Conservation (phyloP, 2,329 filamentous ascomycete species). For the Diatrype stigma region DNA sequence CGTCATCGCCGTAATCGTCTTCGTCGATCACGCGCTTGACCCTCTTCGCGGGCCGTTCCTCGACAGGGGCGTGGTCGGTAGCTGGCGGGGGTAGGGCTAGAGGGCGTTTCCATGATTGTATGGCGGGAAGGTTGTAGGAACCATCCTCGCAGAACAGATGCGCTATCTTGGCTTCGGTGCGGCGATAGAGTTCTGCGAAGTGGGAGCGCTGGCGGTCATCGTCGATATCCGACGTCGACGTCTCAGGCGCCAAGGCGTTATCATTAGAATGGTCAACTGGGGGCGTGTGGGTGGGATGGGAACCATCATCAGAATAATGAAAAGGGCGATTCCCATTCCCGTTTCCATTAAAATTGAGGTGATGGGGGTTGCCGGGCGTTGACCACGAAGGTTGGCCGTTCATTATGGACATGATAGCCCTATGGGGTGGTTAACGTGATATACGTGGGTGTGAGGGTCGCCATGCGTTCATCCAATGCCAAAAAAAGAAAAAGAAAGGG, state of each 20-base stretch:
- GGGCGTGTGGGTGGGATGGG: conserved; percentile 46
- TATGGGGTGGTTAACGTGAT: conserved; percentile 44
- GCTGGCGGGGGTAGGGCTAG: conserved; percentile 43
- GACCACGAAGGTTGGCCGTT: conserved; percentile 65
- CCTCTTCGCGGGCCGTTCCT: conserved; percentile 66
- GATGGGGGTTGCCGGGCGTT: conserved; percentile 47
- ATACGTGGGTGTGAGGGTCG: conserved; percentile 43
- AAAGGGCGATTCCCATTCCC: conserved; percentile 46
- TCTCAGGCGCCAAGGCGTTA: conserved; percentile 56
- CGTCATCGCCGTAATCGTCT: conserved; percentile 81
- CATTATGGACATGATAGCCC: conserved; percentile 60
- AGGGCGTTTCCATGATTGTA: conserved; percentile 50
- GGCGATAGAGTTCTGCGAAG: conserved; percentile 74
- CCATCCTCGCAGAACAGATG: conserved; percentile 65
- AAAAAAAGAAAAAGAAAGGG: conserved; percentile 19
- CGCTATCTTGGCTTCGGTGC: conserved; percentile 72
- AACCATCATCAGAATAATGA: conserved; percentile 58
- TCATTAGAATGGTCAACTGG: conserved; percentile 42
- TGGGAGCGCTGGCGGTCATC: conserved; percentile 69
- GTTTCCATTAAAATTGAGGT: conserved; percentile 29
- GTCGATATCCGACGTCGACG: conserved; percentile 57
- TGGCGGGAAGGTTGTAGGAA: conserved; percentile 46
- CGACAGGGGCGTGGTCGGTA: conserved; percentile 55
- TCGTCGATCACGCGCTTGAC: conserved; percentile 75
- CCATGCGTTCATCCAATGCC: conserved; percentile 41